A percentile compares a stretch with the other conserved stretches of the same genome.
These are phyloP conservation scores for Epichloe bromicola DNA, from an alignment of 2,329 filamentous ascomycete genomes.

Conservation along the genomic window DNA sequence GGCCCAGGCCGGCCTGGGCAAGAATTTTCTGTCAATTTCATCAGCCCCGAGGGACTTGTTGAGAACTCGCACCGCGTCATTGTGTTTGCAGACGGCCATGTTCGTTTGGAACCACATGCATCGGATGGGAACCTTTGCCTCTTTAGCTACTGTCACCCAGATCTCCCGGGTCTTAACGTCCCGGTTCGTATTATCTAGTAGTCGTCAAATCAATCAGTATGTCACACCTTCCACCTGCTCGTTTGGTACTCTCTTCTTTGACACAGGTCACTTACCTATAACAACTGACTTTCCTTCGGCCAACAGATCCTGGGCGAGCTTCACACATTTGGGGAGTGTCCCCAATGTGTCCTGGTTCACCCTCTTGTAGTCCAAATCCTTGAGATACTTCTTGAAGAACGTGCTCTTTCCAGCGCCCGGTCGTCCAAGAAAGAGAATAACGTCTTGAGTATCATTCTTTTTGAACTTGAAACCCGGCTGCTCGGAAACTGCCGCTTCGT, in stretches of 20 bases:
- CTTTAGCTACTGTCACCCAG: constrained; percentile 65
- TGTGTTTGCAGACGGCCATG: constrained; percentile 63
- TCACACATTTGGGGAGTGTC: constrained; percentile 55
- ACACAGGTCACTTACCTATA: constrained; percentile 47
- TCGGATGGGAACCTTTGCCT: constrained; percentile 60
- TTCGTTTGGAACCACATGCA: constrained; percentile 76
- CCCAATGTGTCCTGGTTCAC: constrained; percentile 88
- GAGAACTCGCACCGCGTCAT: constrained; percentile 69
- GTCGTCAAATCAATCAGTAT: not conserved
- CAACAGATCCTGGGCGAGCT: constrained; percentile 55
- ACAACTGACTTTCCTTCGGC: constrained; percentile 54
- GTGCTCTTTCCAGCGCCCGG: constrained; percentile 88
- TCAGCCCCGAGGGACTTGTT: constrained; percentile 70
- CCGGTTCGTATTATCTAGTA: constrained; percentile 86
- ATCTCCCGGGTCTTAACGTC: constrained; percentile 62
- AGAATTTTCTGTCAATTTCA: constrained; percentile 40
- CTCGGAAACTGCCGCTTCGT: constrained; percentile 10
- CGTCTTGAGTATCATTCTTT: constrained; percentile 57
- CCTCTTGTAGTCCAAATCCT: constrained; percentile 67
- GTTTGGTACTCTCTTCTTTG: constrained; percentile 7
- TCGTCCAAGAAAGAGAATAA: constrained; percentile 78
- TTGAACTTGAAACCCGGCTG: constrained; percentile 30
- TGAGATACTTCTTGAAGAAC: constrained; percentile 67
- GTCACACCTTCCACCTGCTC: not conserved
- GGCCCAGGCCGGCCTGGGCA: constrained; percentile 72